These are phyloP conservation scores for Phytophthora capsici DNA, from an alignment of 352 stramenopile species.

Conservation along the genomic window DNA sequence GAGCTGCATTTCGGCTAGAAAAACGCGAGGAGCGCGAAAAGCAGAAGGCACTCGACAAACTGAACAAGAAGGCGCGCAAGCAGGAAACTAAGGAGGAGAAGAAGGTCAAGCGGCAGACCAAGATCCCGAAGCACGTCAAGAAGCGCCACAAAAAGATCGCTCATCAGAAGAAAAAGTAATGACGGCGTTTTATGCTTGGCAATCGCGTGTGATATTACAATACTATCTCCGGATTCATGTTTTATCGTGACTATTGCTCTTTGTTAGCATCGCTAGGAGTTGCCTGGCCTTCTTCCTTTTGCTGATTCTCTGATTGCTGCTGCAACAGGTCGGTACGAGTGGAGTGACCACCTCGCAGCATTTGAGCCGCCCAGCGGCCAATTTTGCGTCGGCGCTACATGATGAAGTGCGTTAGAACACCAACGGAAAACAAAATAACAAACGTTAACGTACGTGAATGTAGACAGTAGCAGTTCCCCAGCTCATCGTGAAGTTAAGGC, in stretches of 20 bases:
- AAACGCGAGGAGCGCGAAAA: conserved; percentile 75
- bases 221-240: too few species aligned
- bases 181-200: background rate
- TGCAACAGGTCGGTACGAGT: conserved; percentile 77
- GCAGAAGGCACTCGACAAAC: conserved; percentile 59
- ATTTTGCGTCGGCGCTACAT: conserved; percentile 79
- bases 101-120: conserved; percentile 93
- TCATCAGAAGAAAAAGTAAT: conserved; percentile 81
- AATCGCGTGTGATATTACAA: background rate
- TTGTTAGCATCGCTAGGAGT: conserved; percentile 1
- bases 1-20: conserved; percentile 84
- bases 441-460: conserved; percentile 70
- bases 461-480: conserved; percentile 85
- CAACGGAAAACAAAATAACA: background rate
- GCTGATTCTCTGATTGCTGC: conserved; percentile 42
- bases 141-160: conserved; percentile 97
- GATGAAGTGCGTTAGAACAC: conserved; percentile 7
- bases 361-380: conserved; percentile 84
- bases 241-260: background rate
- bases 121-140: conserved; percentile 99
- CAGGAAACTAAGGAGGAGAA: conserved; percentile 95
- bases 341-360: conserved; percentile 79
- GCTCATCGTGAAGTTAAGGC: conserved; percentile 78
- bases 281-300: conserved; percentile 27
- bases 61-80: conserved; percentile 95